Base-by-base conservation (phyloP, 257 asterid species). In the Solanum corneliomulleri region DNA sequence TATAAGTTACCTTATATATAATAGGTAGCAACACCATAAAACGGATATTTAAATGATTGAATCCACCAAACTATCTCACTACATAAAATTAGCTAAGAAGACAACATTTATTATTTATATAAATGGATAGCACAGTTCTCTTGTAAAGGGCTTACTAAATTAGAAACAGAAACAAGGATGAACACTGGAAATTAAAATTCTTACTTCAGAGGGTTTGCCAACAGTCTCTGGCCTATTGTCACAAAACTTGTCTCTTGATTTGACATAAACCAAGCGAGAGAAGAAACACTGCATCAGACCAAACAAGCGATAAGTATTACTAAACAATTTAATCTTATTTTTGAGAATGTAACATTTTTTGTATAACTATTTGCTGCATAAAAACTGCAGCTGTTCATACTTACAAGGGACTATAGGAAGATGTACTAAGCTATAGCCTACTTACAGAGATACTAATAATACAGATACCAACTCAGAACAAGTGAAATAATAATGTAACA, bases 261-360 rank as follows among this genome's bases (percentile, higher is more conserved):
- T 80, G 98, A 97, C 99, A 97, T 97, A 91, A 97, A 97, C 99
- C 99, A 97, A 87, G 99, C 99, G 88, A 97, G 98, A 80, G 99
- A 97, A 91, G 99, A 97, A 93, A 97, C 99, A 97, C 99, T 97
- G 98, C 95, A 95, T 45, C 83, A 89, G 20, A 90, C 75, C 84
- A 72, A 90, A 81, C 66, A 89, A 49, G 77, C 45, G 13, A 80
- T 44, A 83, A 76, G 21, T 76, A 83, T 6, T 31, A 68, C 18
- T 86, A 83, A 78, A 21, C 27, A 16, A 66, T 45, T 82, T 27
- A 23, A 23, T n/a, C 14, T 62, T 62, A n/a, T 62, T n/a, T 58
- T 58, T 8, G 66, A 62, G 70, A n/a, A 11, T 11, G 70, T n/a
- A n/a, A 62, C 70, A 62, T 62, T 2, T 7, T 62, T 62, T 62